A percentile compares a stretch with the other conserved stretches of the same genome.
Conservation (phyloP, 176 grass and related monocot genomes). For the Pontederia crassipes region DNA sequence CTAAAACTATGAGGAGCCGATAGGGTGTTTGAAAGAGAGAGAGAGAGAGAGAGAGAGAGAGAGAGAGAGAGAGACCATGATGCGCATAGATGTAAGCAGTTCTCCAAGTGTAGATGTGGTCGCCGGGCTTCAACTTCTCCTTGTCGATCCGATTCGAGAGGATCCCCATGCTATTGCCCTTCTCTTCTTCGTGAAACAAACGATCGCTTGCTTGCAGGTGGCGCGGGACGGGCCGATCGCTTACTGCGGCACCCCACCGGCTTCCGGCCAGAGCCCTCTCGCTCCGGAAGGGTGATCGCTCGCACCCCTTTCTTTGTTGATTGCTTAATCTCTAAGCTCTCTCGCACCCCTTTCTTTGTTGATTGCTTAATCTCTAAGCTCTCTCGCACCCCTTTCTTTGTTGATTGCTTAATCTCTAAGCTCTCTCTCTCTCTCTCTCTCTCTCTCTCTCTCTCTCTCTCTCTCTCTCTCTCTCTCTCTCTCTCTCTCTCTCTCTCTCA, state of each 20-base stretch:
- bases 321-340: not conserved
- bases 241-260: too few relatives aligned
- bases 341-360: not conserved
- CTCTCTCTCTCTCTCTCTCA: not conserved
- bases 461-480: not conserved
- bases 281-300: too few relatives aligned
- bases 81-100: conserved; percentile 63
- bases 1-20: too few relatives aligned
- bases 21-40: too few relatives aligned
- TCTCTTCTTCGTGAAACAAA: not conserved
- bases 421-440: not conserved
- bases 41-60: too few relatives aligned
- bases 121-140: conserved; percentile 56
- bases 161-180: conserved; percentile 22
- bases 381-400: not conserved
- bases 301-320: not conserved
- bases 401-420: not conserved
- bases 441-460: not conserved
- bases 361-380: not conserved
- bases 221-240: too few relatives aligned
- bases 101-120: conserved; percentile 80
- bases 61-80: conserved; percentile 28
- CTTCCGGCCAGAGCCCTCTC: too few relatives aligned
- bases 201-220: not conserved
- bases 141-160: conserved; percentile 63